phyloP scores from a whole-genome alignment of 257 asterid species.

The Sherardia arvensis region DNA sequence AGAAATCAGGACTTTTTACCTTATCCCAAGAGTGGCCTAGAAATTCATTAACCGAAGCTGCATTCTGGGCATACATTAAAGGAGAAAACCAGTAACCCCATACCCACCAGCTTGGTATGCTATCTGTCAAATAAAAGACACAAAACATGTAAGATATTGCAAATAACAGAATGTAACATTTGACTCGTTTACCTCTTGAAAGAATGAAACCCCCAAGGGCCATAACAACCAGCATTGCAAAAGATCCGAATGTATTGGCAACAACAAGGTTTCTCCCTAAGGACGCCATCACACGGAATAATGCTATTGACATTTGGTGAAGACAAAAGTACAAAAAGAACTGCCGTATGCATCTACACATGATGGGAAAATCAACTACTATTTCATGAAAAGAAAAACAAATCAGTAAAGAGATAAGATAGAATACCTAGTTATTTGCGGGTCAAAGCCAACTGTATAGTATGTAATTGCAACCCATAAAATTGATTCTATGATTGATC shows the following conservation, averaged over 20 bases:
- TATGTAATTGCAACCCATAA: constrained; percentile 87
- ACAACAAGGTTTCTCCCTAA: constrained; percentile 87
- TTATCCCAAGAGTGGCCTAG: constrained; percentile 88
- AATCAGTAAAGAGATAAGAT: background rate
- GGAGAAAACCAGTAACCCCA: constrained; percentile 98
- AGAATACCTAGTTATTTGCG: constrained; percentile 64
- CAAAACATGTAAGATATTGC: background rate
- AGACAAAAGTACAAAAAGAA: constrained; percentile 62
- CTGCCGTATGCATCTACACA: constrained; percentile 68
- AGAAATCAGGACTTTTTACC: constrained; percentile 24
- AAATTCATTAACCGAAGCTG: constrained; percentile 87
- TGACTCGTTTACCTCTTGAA: constrained; percentile 60
- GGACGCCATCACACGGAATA: constrained; percentile 88
- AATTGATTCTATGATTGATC: constrained; percentile 66
- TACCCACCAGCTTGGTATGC: constrained; percentile 96
- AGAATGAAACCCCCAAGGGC: constrained; percentile 89
- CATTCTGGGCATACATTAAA: constrained; percentile 81
- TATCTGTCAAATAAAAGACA: constrained; percentile 39
- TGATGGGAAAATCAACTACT: background rate
- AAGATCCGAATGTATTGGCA: constrained; percentile 96
- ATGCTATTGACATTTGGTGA: constrained; percentile 87
- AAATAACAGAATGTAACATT: background rate
- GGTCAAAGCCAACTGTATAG: constrained; percentile 81
- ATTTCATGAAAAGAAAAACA: background rate
- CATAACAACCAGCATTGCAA: constrained; percentile 90